Percentiles rank a stretch among this genome's conserved stretches.
phyloP scores from a whole-genome alignment of 108 stramenopile species.

The Ochromonas danica region DNA sequence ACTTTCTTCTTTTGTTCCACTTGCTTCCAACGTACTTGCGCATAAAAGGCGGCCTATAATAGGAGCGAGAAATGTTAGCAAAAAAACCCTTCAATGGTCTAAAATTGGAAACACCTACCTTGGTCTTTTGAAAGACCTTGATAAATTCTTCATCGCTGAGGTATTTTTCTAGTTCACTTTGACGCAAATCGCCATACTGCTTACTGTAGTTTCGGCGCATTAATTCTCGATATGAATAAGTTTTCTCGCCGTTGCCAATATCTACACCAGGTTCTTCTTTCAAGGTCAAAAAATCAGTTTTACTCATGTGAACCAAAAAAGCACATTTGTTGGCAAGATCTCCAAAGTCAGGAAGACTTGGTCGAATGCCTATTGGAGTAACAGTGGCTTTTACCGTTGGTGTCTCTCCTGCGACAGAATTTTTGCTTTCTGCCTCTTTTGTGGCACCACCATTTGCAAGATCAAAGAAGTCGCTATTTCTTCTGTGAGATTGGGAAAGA shows the following conservation, averaged over 20 bases:
- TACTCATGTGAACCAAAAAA: neutral
- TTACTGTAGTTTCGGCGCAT: neutral
- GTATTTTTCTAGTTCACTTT: conserved; percentile 9
- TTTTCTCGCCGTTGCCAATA: too few relatives aligned
- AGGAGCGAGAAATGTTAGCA: neutral
- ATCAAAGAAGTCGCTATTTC: too few relatives aligned
- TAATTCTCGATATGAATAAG: conserved; percentile 22
- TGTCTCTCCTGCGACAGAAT: too few relatives aligned
- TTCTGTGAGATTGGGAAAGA: too few relatives aligned
- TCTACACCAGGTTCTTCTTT: neutral
- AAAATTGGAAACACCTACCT: neutral
- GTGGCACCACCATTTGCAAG: too few relatives aligned
- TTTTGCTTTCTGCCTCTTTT: too few relatives aligned
- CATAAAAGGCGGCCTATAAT: neutral
- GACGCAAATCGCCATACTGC: neutral
- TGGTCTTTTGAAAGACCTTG: neutral
- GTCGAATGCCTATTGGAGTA: too few relatives aligned
- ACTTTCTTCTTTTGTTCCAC: conserved; percentile 20
- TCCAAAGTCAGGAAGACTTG: too few relatives aligned
- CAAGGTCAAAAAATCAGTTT: neutral
- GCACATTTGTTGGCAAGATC: neutral
- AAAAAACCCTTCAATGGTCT: neutral
- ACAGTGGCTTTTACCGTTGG: too few relatives aligned
- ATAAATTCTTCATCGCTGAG: neutral
- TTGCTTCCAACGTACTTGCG: neutral